Evolutionary conservation across 352 stramenopile genomes (phyloP), one percentile per base, ranked within the genome.

Genomic region (Pythium phragmitis): DNA sequence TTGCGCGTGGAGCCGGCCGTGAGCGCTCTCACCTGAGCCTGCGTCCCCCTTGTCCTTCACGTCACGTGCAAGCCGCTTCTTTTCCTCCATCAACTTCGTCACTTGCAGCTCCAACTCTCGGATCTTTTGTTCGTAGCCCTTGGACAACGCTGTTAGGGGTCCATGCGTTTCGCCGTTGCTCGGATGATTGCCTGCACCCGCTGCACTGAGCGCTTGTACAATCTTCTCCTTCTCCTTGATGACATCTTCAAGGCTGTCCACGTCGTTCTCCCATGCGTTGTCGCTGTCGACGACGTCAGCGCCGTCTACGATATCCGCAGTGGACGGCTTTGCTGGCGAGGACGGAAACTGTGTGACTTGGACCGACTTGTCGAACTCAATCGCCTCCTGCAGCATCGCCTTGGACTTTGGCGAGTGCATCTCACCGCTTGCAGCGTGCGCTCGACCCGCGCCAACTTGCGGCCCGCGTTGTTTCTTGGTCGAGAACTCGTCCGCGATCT

Each of bases 211-310:
- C 12, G 71, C 63, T 19, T 53, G 48, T 7, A 87, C 60, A 34
- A 87, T 83, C 60, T 72, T 79, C 43, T 85, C 76, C 49, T 82
- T 85, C 59, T 82, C 76, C 4, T 64, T 65, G 53, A 87, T 85
- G 28, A 79, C 72, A 43, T 83, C 65, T 54, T 73, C 74, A 6
- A 83, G 57, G 36, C 57, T 71, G 17, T 74, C 67, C 12, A 80
- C 33, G 30, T 76, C 58, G n/a, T 26, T 49, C 30, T 63, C 63
- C 68, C 57, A 74, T 4, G 46, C 58, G 14, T 46, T 66, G 30
- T 54, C 23, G n/a, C 12, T 43, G 6, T 67, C 52, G 13, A 8
- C n/a, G 13, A 50, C 46, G 12, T 64, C 48, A 8, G 7, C n/a
- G 1, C 4, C 53, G 7, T 36, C 39, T 33, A 11, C 14, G 5